Evolutionary conservation across 257 asterid species (phyloP), one percentile per base, ranked within the genome.

Genomic region (Ilex asprella): DNA sequence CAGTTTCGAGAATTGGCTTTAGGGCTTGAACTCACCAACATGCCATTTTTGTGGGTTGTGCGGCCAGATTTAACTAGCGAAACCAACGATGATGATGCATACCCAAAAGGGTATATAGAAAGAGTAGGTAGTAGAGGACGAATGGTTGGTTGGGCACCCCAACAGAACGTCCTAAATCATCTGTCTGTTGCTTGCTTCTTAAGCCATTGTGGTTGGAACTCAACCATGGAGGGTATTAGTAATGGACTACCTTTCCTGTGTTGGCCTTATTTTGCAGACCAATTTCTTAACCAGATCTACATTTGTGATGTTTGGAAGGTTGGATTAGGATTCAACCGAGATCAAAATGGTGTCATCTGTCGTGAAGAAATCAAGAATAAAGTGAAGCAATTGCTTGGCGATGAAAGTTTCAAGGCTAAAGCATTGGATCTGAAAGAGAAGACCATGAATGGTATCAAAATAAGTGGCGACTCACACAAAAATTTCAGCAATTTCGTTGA

Each of bases 241-340:
- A 35, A 35, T 35, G 41, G 41, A 35, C 7, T 35, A 3, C 41
- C 41, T 35, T 35, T 35, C 41, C 62, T 82, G 15, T 81, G 89
- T 64, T 76, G 83, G 87, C 87, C 89, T 59, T 77, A 73, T 56
- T 74, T 81, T 35, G 84, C 86, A 0, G 91, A 86, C 11, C 95
- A 86, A 58, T 79, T 76, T 39, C 59, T 77, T 9, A 84, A 81
- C 63, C 74, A 67, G 78, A 78, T 78, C 58, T 86, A 86, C 56
- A 61, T 83, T 5, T 81, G 85, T 54, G 91, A 86, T 35, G 8
- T 35, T 8, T 35, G 41, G 41, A 35, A 35, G 41, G 8, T 35
- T 8, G 41, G 41, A 35, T 35, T 35, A 8, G 41, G 41, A 35
- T 35, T 35, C 8, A 35, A 35, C 41, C 41, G 41, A 35, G 41